Evolutionary conservation across 192 early-diverging fungal species (phyloP).

Genomic region (Pilaira anomala): DNA sequence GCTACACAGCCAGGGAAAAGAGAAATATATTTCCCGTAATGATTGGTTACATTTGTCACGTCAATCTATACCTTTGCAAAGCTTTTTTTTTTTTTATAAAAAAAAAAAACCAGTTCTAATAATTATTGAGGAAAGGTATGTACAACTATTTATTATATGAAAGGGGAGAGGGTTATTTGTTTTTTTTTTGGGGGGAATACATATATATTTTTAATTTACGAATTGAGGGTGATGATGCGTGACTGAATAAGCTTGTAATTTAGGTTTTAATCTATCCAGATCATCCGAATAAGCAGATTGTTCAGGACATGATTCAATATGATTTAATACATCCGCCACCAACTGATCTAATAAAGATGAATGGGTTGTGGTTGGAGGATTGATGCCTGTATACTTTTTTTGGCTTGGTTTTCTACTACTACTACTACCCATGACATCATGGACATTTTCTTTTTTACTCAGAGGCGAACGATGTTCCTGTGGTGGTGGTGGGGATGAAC

Average conservation of each 20-base stretch:
- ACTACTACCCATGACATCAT: neutral
- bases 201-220: neutral
- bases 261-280: constrained; percentile 9
- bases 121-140: too few relatives aligned
- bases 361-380: neutral
- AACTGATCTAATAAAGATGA: constrained; percentile 2
- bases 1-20: too few relatives aligned
- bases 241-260: constrained; percentile 7
- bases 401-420: neutral
- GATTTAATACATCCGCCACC: constrained; percentile 4
- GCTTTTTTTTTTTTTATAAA: too few relatives aligned
- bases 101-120: too few relatives aligned
- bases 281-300: constrained; percentile 7
- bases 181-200: neutral
- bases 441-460: neutral
- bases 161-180: too few relatives aligned
- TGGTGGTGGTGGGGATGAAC: neutral
- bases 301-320: constrained; percentile 14
- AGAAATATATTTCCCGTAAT: too few relatives aligned
- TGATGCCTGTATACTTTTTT: neutral
- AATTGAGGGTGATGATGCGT: neutral
- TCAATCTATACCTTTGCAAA: too few relatives aligned
- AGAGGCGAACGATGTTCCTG: neutral
- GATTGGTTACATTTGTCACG: too few relatives aligned
- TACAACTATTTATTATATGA: too few relatives aligned